Evolutionary conservation across 257 asterid genomes (phyloP).

Genomic region (Prunella vulgaris): DNA sequence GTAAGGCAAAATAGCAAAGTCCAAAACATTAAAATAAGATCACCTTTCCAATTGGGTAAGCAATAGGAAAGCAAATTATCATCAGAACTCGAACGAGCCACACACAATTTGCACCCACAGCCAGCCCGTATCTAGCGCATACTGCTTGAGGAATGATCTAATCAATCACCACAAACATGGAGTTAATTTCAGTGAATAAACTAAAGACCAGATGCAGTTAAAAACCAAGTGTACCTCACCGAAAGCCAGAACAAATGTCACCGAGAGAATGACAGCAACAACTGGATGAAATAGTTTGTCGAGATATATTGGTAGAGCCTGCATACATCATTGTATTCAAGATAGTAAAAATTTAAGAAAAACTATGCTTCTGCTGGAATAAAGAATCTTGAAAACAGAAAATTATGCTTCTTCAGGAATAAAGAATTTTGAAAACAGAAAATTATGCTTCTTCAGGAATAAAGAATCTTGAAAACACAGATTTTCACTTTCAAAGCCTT

Average conservation of each 20-base stretch:
- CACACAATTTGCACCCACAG: conserved; percentile 91
- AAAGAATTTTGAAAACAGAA: neutral
- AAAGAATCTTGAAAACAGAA: neutral
- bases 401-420: neutral
- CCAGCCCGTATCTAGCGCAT: conserved; percentile 86
- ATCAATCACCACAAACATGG: conserved; percentile 18
- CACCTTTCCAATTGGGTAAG: conserved; percentile 96
- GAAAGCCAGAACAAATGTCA: conserved; percentile 90
- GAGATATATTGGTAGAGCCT: conserved; percentile 94
- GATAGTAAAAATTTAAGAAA: neutral
- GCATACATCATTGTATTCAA: conserved; percentile 21
- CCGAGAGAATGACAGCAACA: conserved; percentile 90
- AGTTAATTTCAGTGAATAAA: conserved; percentile 15
- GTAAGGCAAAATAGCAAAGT: too few species aligned
- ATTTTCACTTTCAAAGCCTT: neutral
- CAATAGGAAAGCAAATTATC: conserved; percentile 80
- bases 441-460: too few species aligned
- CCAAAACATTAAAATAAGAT: neutral
- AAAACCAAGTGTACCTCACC: conserved; percentile 74
- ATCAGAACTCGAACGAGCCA: conserved; percentile 92
- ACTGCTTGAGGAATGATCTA: conserved; percentile 95
- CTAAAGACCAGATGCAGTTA: neutral
- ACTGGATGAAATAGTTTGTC: conserved; percentile 88
- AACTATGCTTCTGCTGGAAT: neutral
- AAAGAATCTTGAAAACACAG: neutral